Evolutionary conservation across 345 rosid species (phyloP).

Genomic region (Eucalyptus melliodora): DNA sequence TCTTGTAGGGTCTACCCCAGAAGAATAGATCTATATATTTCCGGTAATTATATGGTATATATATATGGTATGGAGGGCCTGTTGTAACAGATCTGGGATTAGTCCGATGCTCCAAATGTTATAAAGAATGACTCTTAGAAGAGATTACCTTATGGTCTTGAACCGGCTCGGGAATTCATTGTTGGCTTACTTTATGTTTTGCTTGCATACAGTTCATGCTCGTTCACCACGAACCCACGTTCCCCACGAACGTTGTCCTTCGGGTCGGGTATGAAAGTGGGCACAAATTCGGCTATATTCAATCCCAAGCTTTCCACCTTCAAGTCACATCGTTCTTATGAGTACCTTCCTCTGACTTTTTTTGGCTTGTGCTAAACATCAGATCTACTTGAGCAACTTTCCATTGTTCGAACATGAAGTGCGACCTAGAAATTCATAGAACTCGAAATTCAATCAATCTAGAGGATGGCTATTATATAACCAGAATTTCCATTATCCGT

Average conservation of each 20-base stretch:
- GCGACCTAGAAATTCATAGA: not conserved
- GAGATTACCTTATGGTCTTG: not conserved
- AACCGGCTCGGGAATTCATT: not conserved
- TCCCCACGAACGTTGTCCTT: not conserved
- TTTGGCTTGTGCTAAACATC: not conserved
- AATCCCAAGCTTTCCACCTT: not conserved
- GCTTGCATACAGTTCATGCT: not conserved
- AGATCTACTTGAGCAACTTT: not conserved
- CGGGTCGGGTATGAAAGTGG: not conserved
- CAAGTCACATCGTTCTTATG: not conserved
- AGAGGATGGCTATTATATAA: not conserved
- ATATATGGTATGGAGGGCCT: not conserved
- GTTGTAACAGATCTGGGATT: not conserved
- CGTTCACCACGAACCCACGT: not conserved
- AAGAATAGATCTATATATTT: not conserved
- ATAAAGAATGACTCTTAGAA: not conserved
- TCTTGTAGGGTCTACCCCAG: not conserved
- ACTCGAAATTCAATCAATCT: not conserved
- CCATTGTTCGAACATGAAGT: not conserved
- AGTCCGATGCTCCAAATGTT: not conserved
- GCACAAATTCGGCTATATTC: not conserved
- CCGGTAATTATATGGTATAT: not conserved
- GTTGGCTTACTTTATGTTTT: not conserved
- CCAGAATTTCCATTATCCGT: not conserved
- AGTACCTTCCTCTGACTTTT: not conserved